Base-by-base conservation (phyloP, 2,329 filamentous ascomycete species). In the Phialophora chinensis region DNA sequence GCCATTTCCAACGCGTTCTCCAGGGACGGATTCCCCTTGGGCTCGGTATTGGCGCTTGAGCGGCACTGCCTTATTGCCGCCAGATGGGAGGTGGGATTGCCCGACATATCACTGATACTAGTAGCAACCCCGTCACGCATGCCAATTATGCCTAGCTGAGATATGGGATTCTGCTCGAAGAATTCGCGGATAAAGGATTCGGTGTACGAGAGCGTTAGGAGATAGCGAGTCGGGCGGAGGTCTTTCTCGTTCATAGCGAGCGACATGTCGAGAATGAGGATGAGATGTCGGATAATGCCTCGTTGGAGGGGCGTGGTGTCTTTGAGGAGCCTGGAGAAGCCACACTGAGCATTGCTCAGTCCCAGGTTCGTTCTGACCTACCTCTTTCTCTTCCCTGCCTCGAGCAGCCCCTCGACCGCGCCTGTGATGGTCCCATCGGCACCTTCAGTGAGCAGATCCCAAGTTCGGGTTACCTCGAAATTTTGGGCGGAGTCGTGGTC, bases 81-180 rank as follows among this genome's bases (percentile, higher is more conserved):
- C 64, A 97, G 87, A 77, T 98, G 95, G 67, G 96, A 92, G 8
- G 89, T 89, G 2, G 94, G 93, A 75, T 97, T 97, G 10, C 95
- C 95, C 63, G 91, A 90, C 83, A 98, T 89, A 75, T 97, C 92
- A 75, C 91, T 95, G 69, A 99, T 87, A 47, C 91, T 85, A 27
- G 96, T 83, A 1, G 93, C 93, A 17, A 98, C 84, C 17, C 95
- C 95, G 77, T 98, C 95, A 68, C 91, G 88, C 91, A 98, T 97
- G 59, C 91, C 94, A 47, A 99, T 83, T 33, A 99, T 90, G 27
- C 91, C 93, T 64, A 99, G 86, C 79, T 99, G 95, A 10, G 93
- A 96, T 72, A 99, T 98, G 11, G 95, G 95, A 74, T 99, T 99
- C 79, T 99, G 95, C 79, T 98, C 95, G 76, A 98, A 99, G 80